A percentile compares a stretch with the other conserved stretches of the same genome.
These are phyloP conservation scores for Zizania latifolia DNA, from an alignment of 176 grass and related monocot species.

Conservation along the genomic window DNA sequence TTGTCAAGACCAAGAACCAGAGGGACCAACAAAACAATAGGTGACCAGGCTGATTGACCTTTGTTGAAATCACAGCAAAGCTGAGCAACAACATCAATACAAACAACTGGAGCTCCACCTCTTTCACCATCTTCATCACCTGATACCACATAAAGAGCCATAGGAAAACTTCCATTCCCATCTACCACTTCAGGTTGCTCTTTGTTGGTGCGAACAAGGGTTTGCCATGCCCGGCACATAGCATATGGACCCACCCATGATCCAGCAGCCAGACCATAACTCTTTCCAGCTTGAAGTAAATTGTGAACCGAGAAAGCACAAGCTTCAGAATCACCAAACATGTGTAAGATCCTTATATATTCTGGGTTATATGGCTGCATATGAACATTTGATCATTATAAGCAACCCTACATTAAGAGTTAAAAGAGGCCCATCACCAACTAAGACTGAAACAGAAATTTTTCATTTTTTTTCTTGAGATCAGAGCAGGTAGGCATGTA, in stretches of 20 bases:
- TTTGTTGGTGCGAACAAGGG: slow-evolving; percentile 54
- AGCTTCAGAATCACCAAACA: slow-evolving; percentile 71
- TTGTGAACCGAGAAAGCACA: slow-evolving; percentile 89
- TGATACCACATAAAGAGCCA: slow-evolving; percentile 87
- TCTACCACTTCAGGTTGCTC: slow-evolving; percentile 29
- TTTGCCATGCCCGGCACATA: slow-evolving; percentile 96
- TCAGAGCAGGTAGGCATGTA: neutral
- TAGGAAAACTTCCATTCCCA: slow-evolving; percentile 53
- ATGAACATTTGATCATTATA: slow-evolving; percentile 59
- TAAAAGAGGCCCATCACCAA: slow-evolving; percentile 43
- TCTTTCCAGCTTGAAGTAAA: slow-evolving; percentile 70
- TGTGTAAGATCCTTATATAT: slow-evolving; percentile 68
- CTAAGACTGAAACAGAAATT: neutral
- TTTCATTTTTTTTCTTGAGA: neutral
- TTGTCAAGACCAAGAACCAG: slow-evolving; percentile 94
- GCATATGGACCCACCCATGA: slow-evolving; percentile 96
- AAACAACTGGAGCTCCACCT: slow-evolving; percentile 95
- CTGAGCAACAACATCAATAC: slow-evolving; percentile 66
- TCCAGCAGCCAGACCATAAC: slow-evolving; percentile 72
- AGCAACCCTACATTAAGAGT: slow-evolving; percentile 53
- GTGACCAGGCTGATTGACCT: slow-evolving; percentile 42
- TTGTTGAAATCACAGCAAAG: slow-evolving; percentile 64
- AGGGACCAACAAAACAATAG: slow-evolving; percentile 86
- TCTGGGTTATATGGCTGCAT: slow-evolving; percentile 81
- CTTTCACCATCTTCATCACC: slow-evolving; percentile 94